Evolutionary conservation across 768 basidiomycete species (phyloP).

Genomic region (Clathrus columnatus): DNA sequence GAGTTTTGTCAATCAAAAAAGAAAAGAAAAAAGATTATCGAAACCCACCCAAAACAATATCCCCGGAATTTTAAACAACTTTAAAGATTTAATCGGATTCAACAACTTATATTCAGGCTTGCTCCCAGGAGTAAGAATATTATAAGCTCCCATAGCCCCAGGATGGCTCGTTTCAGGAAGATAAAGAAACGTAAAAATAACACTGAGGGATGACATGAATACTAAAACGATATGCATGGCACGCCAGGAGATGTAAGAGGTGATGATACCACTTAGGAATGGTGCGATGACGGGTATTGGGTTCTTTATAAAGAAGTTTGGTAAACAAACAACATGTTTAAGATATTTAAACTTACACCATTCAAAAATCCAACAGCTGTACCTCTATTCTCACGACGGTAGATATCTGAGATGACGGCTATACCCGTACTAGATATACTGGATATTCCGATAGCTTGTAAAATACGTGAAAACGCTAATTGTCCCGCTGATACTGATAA

Average conservation of each 20-base stretch:
- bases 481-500: background rate
- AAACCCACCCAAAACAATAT: background rate
- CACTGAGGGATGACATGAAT: constrained; percentile 28
- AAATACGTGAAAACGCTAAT: background rate
- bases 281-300: background rate
- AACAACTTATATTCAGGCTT: constrained; percentile 28
- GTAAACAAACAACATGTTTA: background rate
- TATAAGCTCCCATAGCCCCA: constrained; percentile 44
- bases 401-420: constrained; percentile 59
- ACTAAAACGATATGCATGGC: constrained; percentile 43
- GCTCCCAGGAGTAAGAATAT: constrained; percentile 15
- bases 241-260: constrained; percentile 61
- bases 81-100: constrained; percentile 49
- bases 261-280: constrained; percentile 7
- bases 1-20: constrained; percentile 33
- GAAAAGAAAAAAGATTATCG: background rate
- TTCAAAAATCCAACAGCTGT: constrained; percentile 23
- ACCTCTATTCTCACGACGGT: constrained; percentile 50
- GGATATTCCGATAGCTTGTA: background rate
- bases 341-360: background rate
- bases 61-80: background rate
- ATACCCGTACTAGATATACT: constrained; percentile 15
- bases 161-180: constrained; percentile 69
- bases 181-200: constrained; percentile 32
- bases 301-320: background rate